These are phyloP conservation scores for Aristolochia fimbriata DNA, from an alignment of 164 flowering plant species.

Conservation along the genomic window DNA sequence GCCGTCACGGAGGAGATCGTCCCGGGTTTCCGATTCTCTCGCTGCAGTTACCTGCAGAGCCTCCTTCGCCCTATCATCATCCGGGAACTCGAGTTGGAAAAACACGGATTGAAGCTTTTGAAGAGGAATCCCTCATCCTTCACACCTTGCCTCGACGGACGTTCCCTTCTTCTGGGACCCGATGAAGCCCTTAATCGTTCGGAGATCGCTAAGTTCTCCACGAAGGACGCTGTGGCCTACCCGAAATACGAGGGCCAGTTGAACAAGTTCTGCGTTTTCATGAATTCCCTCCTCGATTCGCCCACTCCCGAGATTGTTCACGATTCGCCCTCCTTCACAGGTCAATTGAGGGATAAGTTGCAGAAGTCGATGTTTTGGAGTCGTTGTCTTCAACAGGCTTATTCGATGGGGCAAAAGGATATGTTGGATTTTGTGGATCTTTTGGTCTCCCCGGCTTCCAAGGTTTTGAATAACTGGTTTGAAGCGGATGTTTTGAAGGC, in stretches of 20 bases:
- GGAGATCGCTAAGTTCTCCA: slow-evolving; percentile 84
- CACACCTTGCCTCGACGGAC: slow-evolving; percentile 86
- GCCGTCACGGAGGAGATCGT: slow-evolving; percentile 91
- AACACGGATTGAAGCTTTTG: slow-evolving; percentile 81
- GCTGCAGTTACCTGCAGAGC: slow-evolving; percentile 96
- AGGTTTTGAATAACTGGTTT: slow-evolving; percentile 95
- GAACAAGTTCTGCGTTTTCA: slow-evolving; percentile 61
- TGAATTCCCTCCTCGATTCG: slow-evolving; percentile 84
- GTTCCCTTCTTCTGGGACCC: slow-evolving; percentile 75
- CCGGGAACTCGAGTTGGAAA: slow-evolving; percentile 60
- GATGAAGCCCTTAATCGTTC: slow-evolving; percentile 50
- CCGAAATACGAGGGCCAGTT: slow-evolving; percentile 78
- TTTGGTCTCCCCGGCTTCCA: slow-evolving; percentile 87
- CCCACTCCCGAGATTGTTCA: slow-evolving; percentile 69
- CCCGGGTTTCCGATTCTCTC: slow-evolving; percentile 92
- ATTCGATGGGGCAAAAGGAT: slow-evolving; percentile 62
- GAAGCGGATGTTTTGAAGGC: slow-evolving; percentile 92
- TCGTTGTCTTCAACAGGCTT: slow-evolving; percentile 39
- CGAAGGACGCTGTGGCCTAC: slow-evolving; percentile 70
- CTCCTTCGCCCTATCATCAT: slow-evolving; percentile 87
- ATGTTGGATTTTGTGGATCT: slow-evolving; percentile 89
- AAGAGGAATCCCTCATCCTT: slow-evolving; percentile 86
- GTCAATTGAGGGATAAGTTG: slow-evolving; percentile 41
- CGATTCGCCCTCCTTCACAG: slow-evolving; percentile 30
- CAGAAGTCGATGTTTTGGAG: slow-evolving; percentile 72